Conservation (phyloP, 1,284 basidiomycete species). For the Cerrena zonata region DNA sequence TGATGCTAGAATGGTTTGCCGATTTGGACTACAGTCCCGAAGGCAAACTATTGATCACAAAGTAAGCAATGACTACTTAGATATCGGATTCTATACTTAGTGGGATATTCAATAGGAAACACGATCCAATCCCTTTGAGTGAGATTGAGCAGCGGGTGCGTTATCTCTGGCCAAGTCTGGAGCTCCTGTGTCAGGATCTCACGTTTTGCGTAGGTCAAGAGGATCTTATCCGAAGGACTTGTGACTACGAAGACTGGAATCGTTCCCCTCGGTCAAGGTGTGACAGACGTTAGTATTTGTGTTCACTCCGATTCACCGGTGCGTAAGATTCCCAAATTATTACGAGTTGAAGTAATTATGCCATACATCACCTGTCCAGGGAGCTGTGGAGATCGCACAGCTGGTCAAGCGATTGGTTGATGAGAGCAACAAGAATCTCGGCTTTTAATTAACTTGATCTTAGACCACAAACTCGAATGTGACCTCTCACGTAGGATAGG, state of each 20-base stretch:
- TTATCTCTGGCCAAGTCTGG: not conserved
- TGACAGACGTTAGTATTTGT: slow-evolving; percentile 53
- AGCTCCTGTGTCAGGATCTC: too few species aligned
- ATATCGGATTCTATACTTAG: not conserved
- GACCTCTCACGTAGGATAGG: too few species aligned
- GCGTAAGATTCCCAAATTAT: slow-evolving; percentile 15
- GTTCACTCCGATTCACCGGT: slow-evolving; percentile 65
- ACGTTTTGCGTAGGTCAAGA: slow-evolving; percentile 33
- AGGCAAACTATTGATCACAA: slow-evolving; percentile 52
- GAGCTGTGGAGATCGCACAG: slow-evolving; percentile 44
- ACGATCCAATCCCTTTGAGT: slow-evolving; percentile 40
- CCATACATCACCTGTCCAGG: slow-evolving; percentile 31
- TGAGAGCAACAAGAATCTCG: slow-evolving; percentile 32
- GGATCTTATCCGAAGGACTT: slow-evolving; percentile 37
- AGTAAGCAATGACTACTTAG: slow-evolving; percentile 29
- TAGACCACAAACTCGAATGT: too few species aligned
- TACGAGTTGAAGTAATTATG: not conserved
- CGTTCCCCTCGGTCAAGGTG: slow-evolving; percentile 38
- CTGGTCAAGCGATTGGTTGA: slow-evolving; percentile 49
- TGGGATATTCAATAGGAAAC: slow-evolving; percentile 34
- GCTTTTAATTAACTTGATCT: not conserved
- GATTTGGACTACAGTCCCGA: slow-evolving; percentile 52
- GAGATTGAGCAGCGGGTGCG: slow-evolving; percentile 42
- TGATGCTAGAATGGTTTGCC: slow-evolving; percentile 51
- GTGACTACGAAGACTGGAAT: slow-evolving; percentile 43